Conservation (phyloP, 2,329 filamentous ascomycete species). For the Colletotrichum sp. region DNA sequence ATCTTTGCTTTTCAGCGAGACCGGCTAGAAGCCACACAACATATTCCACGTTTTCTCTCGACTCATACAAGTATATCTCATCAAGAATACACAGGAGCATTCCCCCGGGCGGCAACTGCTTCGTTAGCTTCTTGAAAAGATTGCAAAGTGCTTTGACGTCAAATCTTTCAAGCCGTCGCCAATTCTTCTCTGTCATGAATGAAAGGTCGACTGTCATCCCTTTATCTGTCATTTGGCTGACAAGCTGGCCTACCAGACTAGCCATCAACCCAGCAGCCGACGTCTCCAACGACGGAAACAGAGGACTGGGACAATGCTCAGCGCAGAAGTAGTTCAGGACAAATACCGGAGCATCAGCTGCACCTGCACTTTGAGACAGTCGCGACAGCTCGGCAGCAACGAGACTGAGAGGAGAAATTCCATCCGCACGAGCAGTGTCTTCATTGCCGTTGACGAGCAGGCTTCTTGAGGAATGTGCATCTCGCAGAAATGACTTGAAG, state of each 20-base stretch:
- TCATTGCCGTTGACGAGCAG: background rate
- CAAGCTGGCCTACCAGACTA: background rate
- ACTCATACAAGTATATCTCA: background rate
- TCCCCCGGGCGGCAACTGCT: background rate
- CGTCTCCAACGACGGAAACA: background rate
- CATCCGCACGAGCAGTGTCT: background rate
- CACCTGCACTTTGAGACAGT: background rate
- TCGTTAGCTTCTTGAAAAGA: background rate
- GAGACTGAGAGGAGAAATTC: background rate
- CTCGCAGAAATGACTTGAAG: background rate
- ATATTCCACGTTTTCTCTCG: background rate
- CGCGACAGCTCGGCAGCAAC: background rate
- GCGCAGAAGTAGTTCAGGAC: background rate
- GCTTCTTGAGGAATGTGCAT: background rate
- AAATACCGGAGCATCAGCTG: background rate
- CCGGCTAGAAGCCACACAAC: background rate
- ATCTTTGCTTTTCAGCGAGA: background rate
- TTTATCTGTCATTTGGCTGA: background rate
- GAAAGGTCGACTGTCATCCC: background rate
- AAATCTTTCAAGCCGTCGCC: background rate
- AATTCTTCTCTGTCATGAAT: background rate
- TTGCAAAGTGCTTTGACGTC: background rate
- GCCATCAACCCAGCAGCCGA: background rate
- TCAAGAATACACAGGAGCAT: background rate
- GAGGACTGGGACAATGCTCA: background rate